These are phyloP conservation scores for Penicillium coprophilum DNA, from an alignment of 495 filamentous ascomycete species.

Conservation along the genomic window DNA sequence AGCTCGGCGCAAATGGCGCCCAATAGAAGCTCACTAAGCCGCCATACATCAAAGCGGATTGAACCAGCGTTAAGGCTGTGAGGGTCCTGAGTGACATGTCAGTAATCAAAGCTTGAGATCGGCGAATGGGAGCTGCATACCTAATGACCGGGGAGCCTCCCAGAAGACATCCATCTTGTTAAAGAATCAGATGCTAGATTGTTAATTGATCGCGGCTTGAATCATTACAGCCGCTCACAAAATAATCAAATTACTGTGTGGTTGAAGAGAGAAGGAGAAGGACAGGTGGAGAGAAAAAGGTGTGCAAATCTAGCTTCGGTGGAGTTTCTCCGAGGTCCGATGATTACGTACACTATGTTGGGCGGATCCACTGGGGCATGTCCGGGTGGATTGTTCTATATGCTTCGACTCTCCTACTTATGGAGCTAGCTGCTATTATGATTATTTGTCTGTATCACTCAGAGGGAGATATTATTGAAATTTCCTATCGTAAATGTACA, in stretches of 20 bases:
- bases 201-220: constrained; percentile 17
- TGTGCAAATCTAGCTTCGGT: constrained; percentile 26
- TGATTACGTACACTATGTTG: constrained; percentile 2
- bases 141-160: constrained; percentile 68
- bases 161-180: constrained; percentile 63
- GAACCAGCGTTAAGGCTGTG: constrained; percentile 62
- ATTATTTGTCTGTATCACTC: neutral
- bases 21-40: constrained; percentile 52
- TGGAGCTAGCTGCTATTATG: neutral
- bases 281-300: constrained; percentile 23
- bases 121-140: constrained; percentile 41
- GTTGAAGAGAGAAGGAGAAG: constrained; percentile 13
- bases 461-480: too few relatives aligned
- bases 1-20: constrained; percentile 57
- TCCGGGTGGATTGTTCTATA: constrained; percentile 1
- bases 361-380: too few relatives aligned
- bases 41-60: constrained; percentile 62
- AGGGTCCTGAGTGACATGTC: constrained; percentile 58
- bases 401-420: neutral
- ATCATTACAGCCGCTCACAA: constrained; percentile 16
- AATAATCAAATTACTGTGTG: constrained; percentile 9
- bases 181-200: constrained; percentile 4
- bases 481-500: neutral
- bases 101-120: constrained; percentile 14
- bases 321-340: constrained; percentile 23